Percentiles rank a stretch among this genome's conserved stretches.
Evolutionary conservation across 2,329 filamentous ascomycete genomes (phyloP).

Genomic region (Scedosporium boydii): DNA sequence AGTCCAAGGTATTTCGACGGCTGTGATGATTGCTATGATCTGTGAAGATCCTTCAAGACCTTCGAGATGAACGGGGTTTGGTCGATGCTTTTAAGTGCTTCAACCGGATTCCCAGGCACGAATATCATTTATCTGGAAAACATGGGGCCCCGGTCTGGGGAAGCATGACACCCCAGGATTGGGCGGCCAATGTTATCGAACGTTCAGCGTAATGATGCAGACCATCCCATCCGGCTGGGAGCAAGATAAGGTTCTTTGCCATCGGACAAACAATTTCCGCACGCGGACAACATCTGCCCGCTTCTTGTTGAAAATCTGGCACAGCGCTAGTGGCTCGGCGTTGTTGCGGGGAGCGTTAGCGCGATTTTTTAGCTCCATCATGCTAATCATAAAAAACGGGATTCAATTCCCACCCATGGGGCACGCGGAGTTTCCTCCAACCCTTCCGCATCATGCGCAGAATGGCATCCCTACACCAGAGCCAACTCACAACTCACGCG

Average conservation of each 20-base stretch:
- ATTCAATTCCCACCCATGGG: not conserved
- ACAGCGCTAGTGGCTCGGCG: not conserved
- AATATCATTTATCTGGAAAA: not conserved
- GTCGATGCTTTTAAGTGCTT: not conserved
- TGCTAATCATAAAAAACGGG: not conserved
- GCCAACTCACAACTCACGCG: not conserved
- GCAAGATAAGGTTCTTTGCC: slow-evolving; percentile 3
- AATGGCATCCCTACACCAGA: not conserved
- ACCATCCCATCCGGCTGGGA: too few species aligned
- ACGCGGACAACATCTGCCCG: not conserved
- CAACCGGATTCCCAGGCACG: not conserved
- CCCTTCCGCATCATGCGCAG: not conserved
- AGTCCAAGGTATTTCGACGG: too few species aligned
- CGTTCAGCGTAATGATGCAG: too few species aligned
- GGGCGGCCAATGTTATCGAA: too few species aligned
- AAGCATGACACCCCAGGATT: not conserved
- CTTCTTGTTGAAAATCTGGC: not conserved
- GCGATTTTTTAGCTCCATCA: not conserved
- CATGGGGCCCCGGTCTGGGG: not conserved
- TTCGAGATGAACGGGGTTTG: too few species aligned
- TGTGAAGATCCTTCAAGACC: too few species aligned
- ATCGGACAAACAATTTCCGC: not conserved
- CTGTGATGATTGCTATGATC: too few species aligned
- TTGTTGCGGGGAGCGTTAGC: not conserved
- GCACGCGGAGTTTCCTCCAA: not conserved